Evolutionary conservation across 768 basidiomycete species (phyloP).

Genomic region (Rhizopogon vinicolor): DNA sequence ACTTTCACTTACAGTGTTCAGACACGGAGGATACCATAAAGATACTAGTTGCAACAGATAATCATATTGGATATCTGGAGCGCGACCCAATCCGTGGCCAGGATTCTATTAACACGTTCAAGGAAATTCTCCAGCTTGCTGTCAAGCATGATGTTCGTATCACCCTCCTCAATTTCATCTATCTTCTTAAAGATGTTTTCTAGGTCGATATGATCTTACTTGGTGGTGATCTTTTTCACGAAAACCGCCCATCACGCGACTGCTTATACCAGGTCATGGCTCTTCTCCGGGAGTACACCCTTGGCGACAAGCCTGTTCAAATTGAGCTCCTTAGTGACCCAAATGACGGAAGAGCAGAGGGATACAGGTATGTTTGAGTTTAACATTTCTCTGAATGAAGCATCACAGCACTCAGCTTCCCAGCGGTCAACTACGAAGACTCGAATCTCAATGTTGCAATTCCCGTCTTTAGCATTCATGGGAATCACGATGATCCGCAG

Average conservation of each 20-base stretch:
- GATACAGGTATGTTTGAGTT: constrained; percentile 63
- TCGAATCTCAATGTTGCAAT: constrained; percentile 91
- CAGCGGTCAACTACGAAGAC: constrained; percentile 96
- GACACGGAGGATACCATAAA: constrained; percentile 65
- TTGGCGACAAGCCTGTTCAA: constrained; percentile 86
- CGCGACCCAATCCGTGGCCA: constrained; percentile 91
- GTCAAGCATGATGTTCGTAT: constrained; percentile 76
- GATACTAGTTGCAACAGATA: constrained; percentile 92
- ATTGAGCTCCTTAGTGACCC: constrained; percentile 92
- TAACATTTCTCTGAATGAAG: background rate
- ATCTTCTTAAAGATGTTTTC: background rate
- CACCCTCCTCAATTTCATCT: background rate
- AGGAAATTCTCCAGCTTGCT: constrained; percentile 88
- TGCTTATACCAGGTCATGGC: constrained; percentile 88
- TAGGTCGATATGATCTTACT: constrained; percentile 96
- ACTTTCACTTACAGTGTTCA: constrained; percentile 14
- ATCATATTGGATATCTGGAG: constrained; percentile 93
- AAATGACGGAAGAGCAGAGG: constrained; percentile 79
- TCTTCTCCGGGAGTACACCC: constrained; percentile 83
- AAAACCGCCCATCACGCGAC: constrained; percentile 91
- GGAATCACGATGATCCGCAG: constrained; percentile 99
- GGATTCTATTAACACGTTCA: constrained; percentile 94
- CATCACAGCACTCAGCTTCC: constrained; percentile 56
- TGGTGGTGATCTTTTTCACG: constrained; percentile 96
- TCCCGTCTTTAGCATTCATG: constrained; percentile 99